A percentile compares a stretch with the other conserved stretches of the same genome.
phyloP scores from a whole-genome alignment of 768 basidiomycete genomes.

The Xerocomus brunneocitrinus region DNA sequence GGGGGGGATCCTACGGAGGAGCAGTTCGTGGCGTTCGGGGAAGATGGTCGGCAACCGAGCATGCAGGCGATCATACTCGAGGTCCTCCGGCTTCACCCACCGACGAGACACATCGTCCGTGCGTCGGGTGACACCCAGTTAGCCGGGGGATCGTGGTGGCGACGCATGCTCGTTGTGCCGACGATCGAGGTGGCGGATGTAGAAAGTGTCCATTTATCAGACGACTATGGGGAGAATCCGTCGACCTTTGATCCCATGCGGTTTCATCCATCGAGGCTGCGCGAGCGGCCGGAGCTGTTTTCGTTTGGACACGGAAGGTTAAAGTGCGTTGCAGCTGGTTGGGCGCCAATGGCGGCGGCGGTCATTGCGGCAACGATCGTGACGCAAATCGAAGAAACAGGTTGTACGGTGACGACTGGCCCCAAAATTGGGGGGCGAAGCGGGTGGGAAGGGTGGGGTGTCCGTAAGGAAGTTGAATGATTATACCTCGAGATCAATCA shows the following conservation, averaged over 20 bases:
- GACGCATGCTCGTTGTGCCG: constrained; percentile 8
- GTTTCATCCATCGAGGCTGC: constrained; percentile 28
- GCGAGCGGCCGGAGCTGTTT: constrained; percentile 23
- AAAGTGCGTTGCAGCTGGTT: constrained; percentile 40
- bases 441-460: constrained; percentile 47
- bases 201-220: constrained; percentile 16
- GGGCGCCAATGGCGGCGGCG: constrained; percentile 56
- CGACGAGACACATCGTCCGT: constrained; percentile 23
- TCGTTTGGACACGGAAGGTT: constrained; percentile 45
- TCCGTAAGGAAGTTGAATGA: constrained; percentile 6
- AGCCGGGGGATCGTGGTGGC: constrained; percentile 4
- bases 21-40: constrained; percentile 13
- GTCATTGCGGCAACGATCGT: constrained; percentile 44
- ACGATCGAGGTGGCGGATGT: constrained; percentile 23
- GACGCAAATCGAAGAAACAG: constrained; percentile 25
- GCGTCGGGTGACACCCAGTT: background rate
- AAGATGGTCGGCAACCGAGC: constrained; percentile 11
- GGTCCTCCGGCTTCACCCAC: constrained; percentile 28
- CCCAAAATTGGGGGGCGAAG: constrained; percentile 36
- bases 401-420: constrained; percentile 16
- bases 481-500: background rate
- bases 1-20: constrained; percentile 22
- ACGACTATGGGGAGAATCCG: constrained; percentile 31
- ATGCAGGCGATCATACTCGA: constrained; percentile 26
- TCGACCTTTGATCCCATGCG: constrained; percentile 43